Percentiles rank a stretch among this genome's conserved stretches.
Evolutionary conservation across 148 eudicot species (phyloP).

Genomic region (Amaranthus palmeri): DNA sequence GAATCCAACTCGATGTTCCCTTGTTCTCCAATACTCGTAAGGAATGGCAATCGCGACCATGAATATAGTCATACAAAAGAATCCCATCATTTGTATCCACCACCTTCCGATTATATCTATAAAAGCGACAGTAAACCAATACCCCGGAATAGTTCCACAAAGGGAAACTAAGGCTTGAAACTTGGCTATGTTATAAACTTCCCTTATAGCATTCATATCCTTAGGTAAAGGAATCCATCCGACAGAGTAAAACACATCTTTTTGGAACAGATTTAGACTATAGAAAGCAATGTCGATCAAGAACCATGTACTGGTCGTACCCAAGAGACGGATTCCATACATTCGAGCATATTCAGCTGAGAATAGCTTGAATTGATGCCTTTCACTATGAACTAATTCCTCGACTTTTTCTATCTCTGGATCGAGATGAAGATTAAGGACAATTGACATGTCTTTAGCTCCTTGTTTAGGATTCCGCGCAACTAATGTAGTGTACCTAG

Average conservation of each 20-base stretch:
- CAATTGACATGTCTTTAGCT: constrained; percentile 10
- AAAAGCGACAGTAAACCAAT: no score
- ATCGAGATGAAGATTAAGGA: background rate
- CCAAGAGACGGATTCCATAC: background rate
- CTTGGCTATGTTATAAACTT: background rate
- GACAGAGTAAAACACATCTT: background rate
- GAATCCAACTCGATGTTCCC: no score
- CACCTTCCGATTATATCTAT: no score
- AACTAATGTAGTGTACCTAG: constrained; percentile 11
- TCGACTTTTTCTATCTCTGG: background rate
- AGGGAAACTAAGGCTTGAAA: background rate
- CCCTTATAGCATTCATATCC: background rate
- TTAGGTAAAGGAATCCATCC: background rate
- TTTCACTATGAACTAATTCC: background rate
- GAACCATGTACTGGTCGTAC: no score
- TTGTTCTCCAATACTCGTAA: no score
- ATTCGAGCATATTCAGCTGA: background rate
- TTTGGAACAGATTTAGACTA: no score
- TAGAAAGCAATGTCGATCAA: no score
- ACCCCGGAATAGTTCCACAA: no score
- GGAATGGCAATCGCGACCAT: no score
- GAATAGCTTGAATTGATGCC: background rate
- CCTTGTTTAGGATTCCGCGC: constrained; percentile 10
- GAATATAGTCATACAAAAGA: no score
- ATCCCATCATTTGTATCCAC: no score